Evolutionary conservation across 345 rosid genomes (phyloP).

Genomic region (Populus pruinosa): DNA sequence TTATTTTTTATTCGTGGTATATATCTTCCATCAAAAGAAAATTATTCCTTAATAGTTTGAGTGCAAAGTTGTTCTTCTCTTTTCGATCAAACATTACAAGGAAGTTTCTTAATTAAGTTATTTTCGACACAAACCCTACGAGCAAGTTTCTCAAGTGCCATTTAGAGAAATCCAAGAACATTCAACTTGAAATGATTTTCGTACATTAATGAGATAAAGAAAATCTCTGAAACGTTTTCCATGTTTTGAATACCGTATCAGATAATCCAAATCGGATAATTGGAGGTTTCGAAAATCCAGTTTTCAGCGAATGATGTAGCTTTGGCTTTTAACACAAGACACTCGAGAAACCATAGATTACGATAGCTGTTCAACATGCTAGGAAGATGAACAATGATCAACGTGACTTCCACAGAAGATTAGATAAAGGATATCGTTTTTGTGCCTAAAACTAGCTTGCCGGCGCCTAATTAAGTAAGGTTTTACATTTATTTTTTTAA

Average conservation of each 20-base stretch:
- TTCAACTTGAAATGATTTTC: neutral
- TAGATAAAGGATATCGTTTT: too few relatives aligned
- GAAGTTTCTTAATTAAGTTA: neutral
- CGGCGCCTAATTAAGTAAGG: too few relatives aligned
- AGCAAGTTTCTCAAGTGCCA: neutral
- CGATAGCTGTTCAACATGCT: neutral
- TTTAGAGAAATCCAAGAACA: neutral
- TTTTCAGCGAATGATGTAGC: neutral
- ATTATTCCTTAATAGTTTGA: too few relatives aligned
- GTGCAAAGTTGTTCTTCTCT: neutral
- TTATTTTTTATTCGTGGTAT: too few relatives aligned
- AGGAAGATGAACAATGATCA: neutral
- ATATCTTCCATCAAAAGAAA: too few relatives aligned
- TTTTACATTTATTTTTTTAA: too few relatives aligned
- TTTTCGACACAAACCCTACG: neutral
- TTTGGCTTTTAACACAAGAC: neutral
- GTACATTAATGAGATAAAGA: neutral
- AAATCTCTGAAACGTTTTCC: too few relatives aligned
- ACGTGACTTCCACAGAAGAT: too few relatives aligned
- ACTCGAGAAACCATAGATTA: neutral
- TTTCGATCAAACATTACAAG: neutral
- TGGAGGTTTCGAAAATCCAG: neutral
- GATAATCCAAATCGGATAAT: neutral
- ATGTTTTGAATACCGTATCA: neutral
- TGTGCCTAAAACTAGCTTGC: too few relatives aligned